phyloP scores from a whole-genome alignment of 1,284 basidiomycete genomes.

The Sporisorium reilianum region DNA sequence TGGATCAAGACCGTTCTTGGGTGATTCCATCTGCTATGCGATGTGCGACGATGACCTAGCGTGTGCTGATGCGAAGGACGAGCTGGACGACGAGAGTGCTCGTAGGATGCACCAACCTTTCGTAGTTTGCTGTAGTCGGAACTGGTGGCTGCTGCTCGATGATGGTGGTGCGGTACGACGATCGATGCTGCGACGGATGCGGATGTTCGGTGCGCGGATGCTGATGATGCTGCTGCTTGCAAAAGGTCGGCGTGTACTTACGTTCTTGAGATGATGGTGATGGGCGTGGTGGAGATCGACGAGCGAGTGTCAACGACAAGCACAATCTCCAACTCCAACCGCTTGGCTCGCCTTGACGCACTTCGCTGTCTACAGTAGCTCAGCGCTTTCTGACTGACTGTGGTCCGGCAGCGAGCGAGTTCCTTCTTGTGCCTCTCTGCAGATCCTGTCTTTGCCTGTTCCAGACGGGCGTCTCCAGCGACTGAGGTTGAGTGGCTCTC shows the following conservation, averaged over 20 bases:
- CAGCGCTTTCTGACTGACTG: slow-evolving; percentile 1
- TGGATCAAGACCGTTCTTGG: background rate
- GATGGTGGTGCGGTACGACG: background rate
- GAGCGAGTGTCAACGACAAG: slow-evolving; percentile 13
- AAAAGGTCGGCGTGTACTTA: slow-evolving; percentile 29
- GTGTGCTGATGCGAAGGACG: background rate
- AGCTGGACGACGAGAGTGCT: background rate
- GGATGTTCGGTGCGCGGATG: slow-evolving; percentile 18
- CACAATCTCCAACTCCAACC: background rate
- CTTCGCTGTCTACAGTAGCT: no score
- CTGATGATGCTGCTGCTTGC: slow-evolving; percentile 13
- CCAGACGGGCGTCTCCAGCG: background rate
- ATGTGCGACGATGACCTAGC: background rate
- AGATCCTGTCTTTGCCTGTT: background rate
- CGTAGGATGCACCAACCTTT: slow-evolving; percentile 16
- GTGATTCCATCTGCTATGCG: background rate
- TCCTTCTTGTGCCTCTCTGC: slow-evolving; percentile 1
- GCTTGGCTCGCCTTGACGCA: background rate
- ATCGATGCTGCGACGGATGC: slow-evolving; percentile 2
- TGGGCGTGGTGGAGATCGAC: slow-evolving; percentile 43
- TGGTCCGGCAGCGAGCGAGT: no score
- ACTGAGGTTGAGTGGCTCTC: background rate
- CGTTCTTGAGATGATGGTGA: slow-evolving; percentile 55
- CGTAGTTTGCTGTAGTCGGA: background rate
- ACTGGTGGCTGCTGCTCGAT: background rate